Evolutionary conservation across 176 grass and related monocot species (phyloP).

Genomic region (Lolium perenne): DNA sequence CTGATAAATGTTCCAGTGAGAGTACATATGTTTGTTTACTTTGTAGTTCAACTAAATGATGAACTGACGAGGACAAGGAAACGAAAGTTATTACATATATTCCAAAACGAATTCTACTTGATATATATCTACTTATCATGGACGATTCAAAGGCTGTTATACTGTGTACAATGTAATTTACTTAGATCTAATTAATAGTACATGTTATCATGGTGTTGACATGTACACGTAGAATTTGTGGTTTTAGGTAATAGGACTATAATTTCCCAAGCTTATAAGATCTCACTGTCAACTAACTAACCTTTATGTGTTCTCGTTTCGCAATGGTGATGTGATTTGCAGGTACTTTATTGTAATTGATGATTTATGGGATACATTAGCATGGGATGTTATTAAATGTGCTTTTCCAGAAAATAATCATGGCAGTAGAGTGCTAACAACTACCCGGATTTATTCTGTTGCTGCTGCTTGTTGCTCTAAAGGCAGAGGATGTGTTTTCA

Average conservation of each 20-base stretch:
- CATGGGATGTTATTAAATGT: not conserved
- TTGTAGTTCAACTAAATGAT: not conserved
- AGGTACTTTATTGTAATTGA: slow-evolving; percentile 40
- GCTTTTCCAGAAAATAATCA: not conserved
- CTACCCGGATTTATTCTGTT: not conserved
- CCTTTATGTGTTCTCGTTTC: not conserved
- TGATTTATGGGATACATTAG: slow-evolving; percentile 17
- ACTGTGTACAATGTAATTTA: too few species aligned
- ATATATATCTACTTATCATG: too few species aligned
- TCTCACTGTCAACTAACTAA: not conserved
- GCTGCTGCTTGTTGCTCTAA: not conserved
- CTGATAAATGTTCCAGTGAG: not conserved
- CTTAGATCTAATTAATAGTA: not conserved
- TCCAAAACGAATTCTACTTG: too few species aligned
- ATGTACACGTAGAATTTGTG: not conserved
- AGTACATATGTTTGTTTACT: not conserved
- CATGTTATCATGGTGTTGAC: not conserved
- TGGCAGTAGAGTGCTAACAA: slow-evolving; percentile 35
- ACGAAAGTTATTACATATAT: too few species aligned
- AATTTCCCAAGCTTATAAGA: not conserved
- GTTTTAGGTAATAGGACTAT: not conserved
- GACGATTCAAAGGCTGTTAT: too few species aligned
- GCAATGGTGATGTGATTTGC: not conserved
- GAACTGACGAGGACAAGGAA: not conserved
- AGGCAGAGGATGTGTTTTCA: not conserved